Evolutionary conservation across 129 eudicot species (phyloP).

Genomic region (Cynara cardunculus): DNA sequence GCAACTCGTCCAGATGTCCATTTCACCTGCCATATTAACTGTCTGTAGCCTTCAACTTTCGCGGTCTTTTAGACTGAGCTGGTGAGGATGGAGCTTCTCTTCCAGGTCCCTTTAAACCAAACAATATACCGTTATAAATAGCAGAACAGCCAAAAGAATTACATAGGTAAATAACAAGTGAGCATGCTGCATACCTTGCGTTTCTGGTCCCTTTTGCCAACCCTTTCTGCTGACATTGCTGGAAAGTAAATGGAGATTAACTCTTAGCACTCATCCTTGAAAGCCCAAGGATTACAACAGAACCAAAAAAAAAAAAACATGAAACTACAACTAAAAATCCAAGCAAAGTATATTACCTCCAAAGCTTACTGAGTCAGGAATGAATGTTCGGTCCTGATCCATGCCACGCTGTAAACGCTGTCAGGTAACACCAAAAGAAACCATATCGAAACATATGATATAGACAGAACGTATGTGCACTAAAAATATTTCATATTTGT

Average conservation of each 20-base stretch:
- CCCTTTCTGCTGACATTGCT: constrained; percentile 68
- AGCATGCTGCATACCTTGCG: constrained; percentile 61
- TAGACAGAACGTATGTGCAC: not conserved
- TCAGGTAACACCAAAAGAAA: constrained; percentile 16
- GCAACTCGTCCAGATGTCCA: not conserved
- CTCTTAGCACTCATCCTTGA: not conserved
- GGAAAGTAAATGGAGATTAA: not conserved
- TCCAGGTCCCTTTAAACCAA: constrained; percentile 62
- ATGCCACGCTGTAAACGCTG: constrained; percentile 52
- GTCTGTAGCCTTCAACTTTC: constrained; percentile 76
- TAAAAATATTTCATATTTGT: not conserved
- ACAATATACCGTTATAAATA: constrained; percentile 7
- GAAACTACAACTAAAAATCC: not conserved
- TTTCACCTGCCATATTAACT: constrained; percentile 32
- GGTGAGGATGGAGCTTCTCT: constrained; percentile 95
- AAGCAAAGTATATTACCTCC: constrained; percentile 56
- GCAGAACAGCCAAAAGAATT: too few relatives aligned
- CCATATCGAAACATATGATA: constrained; percentile 19
- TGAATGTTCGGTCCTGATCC: constrained; percentile 79
- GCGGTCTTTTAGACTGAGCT: constrained; percentile 83
- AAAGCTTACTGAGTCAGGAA: constrained; percentile 67
- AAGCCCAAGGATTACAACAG: not conserved
- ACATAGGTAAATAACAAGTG: not conserved
- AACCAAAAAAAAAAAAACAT: not conserved
- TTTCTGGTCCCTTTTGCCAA: constrained; percentile 84